Evolutionary conservation across 352 stramenopile genomes (phyloP).

Genomic region (Globisporangium okanoganense): DNA sequence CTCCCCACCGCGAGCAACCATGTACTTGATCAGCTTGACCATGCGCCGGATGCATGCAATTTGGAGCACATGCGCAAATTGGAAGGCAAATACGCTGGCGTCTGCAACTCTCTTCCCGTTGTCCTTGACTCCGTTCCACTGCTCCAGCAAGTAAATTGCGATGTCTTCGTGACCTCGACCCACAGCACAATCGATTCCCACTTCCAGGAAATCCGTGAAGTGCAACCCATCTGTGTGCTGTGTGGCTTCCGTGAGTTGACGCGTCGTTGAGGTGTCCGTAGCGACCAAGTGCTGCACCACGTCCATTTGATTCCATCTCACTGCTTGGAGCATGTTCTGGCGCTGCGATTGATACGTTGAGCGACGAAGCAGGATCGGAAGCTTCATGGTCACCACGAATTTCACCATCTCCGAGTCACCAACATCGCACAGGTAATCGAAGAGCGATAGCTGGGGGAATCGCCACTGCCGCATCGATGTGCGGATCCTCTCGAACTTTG

Average conservation of each 20-base stretch:
- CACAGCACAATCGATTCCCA: conserved; percentile 47
- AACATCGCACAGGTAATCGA: conserved; percentile 35
- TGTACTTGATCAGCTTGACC: conserved; percentile 33
- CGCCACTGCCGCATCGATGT: conserved; percentile 32
- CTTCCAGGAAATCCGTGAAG: conserved; percentile 60
- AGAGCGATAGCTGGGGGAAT: conserved; percentile 38
- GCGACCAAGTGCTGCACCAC: conserved; percentile 40
- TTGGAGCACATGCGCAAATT: conserved; percentile 63
- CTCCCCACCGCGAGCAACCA: conserved; percentile 51
- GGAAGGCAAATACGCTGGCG: conserved; percentile 52
- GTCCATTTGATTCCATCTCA: conserved; percentile 53
- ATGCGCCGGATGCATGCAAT: conserved; percentile 56
- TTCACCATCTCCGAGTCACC: conserved; percentile 22
- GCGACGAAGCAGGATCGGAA: conserved; percentile 27
- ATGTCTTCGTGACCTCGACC: conserved; percentile 63
- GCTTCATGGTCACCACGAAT: conserved; percentile 26
- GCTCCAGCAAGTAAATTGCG: conserved; percentile 43
- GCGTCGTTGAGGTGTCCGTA: not conserved
- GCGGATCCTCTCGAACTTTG: conserved; percentile 23
- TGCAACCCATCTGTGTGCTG: conserved; percentile 20
- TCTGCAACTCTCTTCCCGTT: conserved; percentile 24
- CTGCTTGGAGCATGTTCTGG: conserved; percentile 51
- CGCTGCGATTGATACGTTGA: conserved; percentile 43
- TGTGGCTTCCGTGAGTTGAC: conserved; percentile 10
- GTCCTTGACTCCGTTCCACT: conserved; percentile 50